Evolutionary conservation across 2,329 filamentous ascomycete genomes (phyloP), one percentile per base, ranked within the genome.

Genomic region (Ceratocystis cubensis): DNA sequence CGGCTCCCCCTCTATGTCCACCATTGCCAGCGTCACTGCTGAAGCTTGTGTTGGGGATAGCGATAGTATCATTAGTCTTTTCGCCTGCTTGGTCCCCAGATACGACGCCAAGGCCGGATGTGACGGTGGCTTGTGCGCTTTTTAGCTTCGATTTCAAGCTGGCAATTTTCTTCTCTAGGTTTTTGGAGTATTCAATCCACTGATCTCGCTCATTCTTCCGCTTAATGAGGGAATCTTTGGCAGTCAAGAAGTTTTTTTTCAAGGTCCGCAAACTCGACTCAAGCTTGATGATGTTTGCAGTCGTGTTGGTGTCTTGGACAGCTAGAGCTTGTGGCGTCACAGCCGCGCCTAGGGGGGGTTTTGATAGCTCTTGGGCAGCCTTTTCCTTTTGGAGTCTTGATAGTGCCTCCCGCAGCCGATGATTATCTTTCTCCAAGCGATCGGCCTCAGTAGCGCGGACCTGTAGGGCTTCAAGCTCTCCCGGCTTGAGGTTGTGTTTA

Each of bases 111-210:
- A n/a, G n/a, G n/a, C 6, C 28, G 7, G 53, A 33, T 33, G 53
- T 64, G 3, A 69, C 48, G 6, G 59, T 7, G 0, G 70, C 69
- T 28, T 74, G 61, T 8, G 10, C 46, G 5, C 33, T 59, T 17
- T 65, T 65, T 28, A 30, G 28, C 22, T 28, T 73, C 71, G 20
- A 71, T 72, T 62, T 75, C 30, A 65, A 50, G 22, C 48, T 61
- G 50, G 44, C 37, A 1, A 83, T 74, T 67, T 75, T 80, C 30
- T 72, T 73, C 64, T 80, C 74, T 20, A 83, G 71, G 13, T 74
- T 70, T 25, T 75, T 75, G 4, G 78, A 77, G 65, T 81, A 78
- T 5, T 74, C 72, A 30, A 75, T 74, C 81, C 81, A 84, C 41
- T 71, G 70, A 5, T 79, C 74, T 3, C 76, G 76, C 28, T 78